A percentile compares a stretch with the other conserved stretches of the same genome.
Evolutionary conservation across 805 yeast species (phyloP).

Genomic region (Yarrowia alimentaria): DNA sequence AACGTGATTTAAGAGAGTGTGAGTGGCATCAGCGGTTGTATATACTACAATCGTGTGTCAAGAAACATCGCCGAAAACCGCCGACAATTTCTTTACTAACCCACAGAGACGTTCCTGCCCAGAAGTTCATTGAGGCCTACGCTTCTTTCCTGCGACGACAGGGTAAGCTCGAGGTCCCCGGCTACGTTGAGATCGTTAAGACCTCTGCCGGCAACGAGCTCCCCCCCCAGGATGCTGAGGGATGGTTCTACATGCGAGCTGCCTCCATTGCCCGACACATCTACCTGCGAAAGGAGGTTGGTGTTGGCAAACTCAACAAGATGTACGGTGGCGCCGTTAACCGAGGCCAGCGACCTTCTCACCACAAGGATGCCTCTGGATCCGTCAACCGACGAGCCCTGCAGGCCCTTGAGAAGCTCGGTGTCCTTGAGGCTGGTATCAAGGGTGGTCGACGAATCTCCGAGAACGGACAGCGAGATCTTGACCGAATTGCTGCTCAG

Average conservation of each 20-base stretch:
- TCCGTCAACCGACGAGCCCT: constrained; percentile 98
- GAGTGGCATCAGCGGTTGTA: constrained; percentile 12
- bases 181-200: constrained; percentile 99
- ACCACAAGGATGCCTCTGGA: constrained; percentile 98
- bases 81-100: constrained; percentile 18
- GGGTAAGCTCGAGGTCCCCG: constrained; percentile 99
- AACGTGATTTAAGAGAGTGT: constrained; percentile 16
- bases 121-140: constrained; percentile 98
- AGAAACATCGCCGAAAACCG: too few species aligned
- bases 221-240: constrained; percentile 99
- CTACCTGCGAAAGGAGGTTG: constrained; percentile 98
- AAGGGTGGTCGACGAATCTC: constrained; percentile 99
- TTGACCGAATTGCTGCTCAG: constrained; percentile 99
- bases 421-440: constrained; percentile 92
- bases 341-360: constrained; percentile 99
- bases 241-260: constrained; percentile 99
- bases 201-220: constrained; percentile 98
- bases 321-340: constrained; percentile 98
- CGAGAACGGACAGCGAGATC: constrained; percentile 99
- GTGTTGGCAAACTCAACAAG: constrained; percentile 99
- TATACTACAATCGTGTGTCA: too few species aligned
- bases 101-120: constrained; percentile 99
- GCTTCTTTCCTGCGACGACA: constrained; percentile 99
- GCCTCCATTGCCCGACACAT: constrained; percentile 99
- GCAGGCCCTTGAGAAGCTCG: constrained; percentile 97